Evolutionary conservation across 768 basidiomycete genomes (phyloP), one percentile per base, ranked within the genome.

Genomic region (Pisolithus sp.): DNA sequence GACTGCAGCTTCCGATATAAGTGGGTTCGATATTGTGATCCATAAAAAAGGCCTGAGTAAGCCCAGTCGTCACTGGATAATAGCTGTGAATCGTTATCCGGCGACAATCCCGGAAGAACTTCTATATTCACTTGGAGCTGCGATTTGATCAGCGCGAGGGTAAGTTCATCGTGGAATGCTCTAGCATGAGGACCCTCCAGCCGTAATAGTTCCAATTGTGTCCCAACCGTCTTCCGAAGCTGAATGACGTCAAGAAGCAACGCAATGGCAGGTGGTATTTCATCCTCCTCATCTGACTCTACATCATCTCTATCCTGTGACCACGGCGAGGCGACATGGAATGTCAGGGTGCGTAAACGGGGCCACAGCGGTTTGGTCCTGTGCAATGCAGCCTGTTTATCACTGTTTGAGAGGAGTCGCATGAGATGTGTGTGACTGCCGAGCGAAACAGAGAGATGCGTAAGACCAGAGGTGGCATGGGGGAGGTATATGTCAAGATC

Each of bases 401-500:
- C 66, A 47, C 67, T 69, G 42, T 67, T 67, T 20, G 69, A 57
- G 28, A 67, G 48, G 49, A 67, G 66, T 23, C 68, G 63, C 52
- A 67, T 50, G 5, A 69, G 60, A 49, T 67, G 65, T 45, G 62
- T 60, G 53, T 68, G 67, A 30, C 59, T 58, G 12, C 61, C 62
- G 47, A 67, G 66, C 47, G 68, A 67, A 23, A 69, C 55, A 13
- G 68, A 66, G 21, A 72, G 62, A 48, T 72, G 61, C 7, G 53
- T 68, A 44, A 73, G 61, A 26, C 63, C 63, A 48, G 72, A 67
- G 17, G 73, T 63, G 38, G 61, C 61, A 41, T 57, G 51, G 0
- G 68, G 62, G 38, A 67, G 66, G 18, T 69, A 67, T 54, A 67
- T 65, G 62, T 69, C 66, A 37, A 67, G 57, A 41, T 67, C 66